Evolutionary conservation across 129 eudicot species (phyloP).

Genomic region (Artemisia annua): DNA sequence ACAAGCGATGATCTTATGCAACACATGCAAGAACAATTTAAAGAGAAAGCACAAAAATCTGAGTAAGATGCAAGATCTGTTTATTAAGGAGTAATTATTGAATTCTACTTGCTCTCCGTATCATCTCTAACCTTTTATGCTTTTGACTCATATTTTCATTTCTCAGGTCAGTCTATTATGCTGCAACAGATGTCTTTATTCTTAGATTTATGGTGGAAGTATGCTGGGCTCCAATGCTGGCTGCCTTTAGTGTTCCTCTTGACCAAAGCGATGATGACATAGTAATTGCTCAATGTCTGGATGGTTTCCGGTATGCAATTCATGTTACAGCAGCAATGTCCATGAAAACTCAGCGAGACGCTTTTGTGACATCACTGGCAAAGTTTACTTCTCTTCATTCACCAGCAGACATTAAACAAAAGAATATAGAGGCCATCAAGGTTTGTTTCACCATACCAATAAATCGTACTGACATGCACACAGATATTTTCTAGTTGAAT

Average conservation of each 20-base stretch:
- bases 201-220: slow-evolving; percentile 94
- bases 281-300: slow-evolving; percentile 73
- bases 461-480: background rate
- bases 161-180: slow-evolving; percentile 96
- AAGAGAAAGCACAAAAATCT: slow-evolving; percentile 97
- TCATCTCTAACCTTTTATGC: background rate
- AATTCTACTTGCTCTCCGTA: background rate
- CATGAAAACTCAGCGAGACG: slow-evolving; percentile 99
- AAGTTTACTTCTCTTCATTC: slow-evolving; percentile 96
- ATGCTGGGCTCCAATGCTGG: slow-evolving; percentile 99
- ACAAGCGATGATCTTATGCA: slow-evolving; percentile 88
- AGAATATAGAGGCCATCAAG: slow-evolving; percentile 96
- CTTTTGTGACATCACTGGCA: slow-evolving; percentile 93
- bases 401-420: slow-evolving; percentile 97
- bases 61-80: slow-evolving; percentile 64
- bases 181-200: slow-evolving; percentile 93
- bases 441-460: slow-evolving; percentile 38
- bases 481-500: background rate
- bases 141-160: slow-evolving; percentile 28
- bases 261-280: slow-evolving; percentile 93
- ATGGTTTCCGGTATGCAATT: slow-evolving; percentile 93
- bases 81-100: background rate
- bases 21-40: slow-evolving; percentile 98
- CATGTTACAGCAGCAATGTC: slow-evolving; percentile 99
- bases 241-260: slow-evolving; percentile 97